These are phyloP conservation scores for Corchorus capsularis DNA, from an alignment of 345 rosid genomes.

Conservation along the genomic window DNA sequence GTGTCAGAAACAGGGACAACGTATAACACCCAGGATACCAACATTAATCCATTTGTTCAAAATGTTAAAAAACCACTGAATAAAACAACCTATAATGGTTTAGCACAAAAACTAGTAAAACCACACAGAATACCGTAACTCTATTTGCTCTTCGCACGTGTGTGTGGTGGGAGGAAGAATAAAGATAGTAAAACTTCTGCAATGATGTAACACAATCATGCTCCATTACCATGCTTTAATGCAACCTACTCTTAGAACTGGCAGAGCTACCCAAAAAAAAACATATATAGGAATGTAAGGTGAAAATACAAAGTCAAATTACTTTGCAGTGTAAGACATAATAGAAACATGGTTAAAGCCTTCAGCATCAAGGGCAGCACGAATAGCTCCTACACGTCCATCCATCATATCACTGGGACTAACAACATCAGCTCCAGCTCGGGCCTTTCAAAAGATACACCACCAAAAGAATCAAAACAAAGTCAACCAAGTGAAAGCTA, in stretches of 20 bases:
- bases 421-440: slow-evolving; percentile 96
- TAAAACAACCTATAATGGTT: background rate
- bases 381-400: slow-evolving; percentile 88
- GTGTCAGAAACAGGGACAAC: background rate
- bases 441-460: slow-evolving; percentile 48
- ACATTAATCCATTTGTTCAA: background rate
- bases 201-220: background rate
- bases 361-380: slow-evolving; percentile 89
- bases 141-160: background rate
- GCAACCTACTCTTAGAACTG: background rate
- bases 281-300: background rate
- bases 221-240: slow-evolving; percentile 2
- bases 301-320: slow-evolving; percentile 23
- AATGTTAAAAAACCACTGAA: background rate
- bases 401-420: slow-evolving; percentile 99
- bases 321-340: slow-evolving; percentile 99
- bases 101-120: too few relatives aligned
- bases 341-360: slow-evolving; percentile 92
- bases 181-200: background rate
- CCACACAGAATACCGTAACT: background rate
- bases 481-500: background rate
- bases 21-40: background rate
- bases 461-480: slow-evolving; percentile 18
- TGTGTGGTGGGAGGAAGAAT: background rate
- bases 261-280: background rate